Evolutionary conservation across 2,329 filamentous ascomycete species (phyloP).

Genomic region (Ophiostoma pallidulum): DNA sequence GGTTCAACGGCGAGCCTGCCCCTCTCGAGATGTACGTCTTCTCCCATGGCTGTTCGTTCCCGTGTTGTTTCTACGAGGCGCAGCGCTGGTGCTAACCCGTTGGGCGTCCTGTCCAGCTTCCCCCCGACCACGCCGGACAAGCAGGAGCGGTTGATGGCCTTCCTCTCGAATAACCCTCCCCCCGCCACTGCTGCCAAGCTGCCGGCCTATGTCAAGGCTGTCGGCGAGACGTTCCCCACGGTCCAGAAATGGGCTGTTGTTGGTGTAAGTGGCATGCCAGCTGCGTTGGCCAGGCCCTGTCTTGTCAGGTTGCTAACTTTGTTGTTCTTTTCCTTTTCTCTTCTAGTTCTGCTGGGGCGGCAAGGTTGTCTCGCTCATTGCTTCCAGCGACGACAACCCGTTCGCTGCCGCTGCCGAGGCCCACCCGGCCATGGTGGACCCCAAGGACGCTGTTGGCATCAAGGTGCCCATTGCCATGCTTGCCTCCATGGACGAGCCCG

Average conservation of each 20-base stretch:
- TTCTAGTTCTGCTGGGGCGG: constrained; percentile 57
- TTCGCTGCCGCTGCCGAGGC: constrained; percentile 45
- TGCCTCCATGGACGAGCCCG: constrained; percentile 55
- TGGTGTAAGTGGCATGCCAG: constrained; percentile 45
- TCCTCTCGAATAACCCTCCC: constrained; percentile 45
- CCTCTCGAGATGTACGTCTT: constrained; percentile 38
- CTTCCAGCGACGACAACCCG: constrained; percentile 40
- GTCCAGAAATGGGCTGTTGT: constrained; percentile 52
- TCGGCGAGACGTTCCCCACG: constrained; percentile 40
- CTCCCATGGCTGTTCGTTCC: constrained; percentile 20
- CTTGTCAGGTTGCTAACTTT: neutral
- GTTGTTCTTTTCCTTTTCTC: neutral
- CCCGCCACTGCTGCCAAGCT: constrained; percentile 38
- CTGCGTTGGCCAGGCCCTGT: too few relatives aligned
- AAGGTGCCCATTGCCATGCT: constrained; percentile 53
- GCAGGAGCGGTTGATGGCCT: constrained; percentile 45
- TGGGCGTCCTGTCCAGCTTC: constrained; percentile 33
- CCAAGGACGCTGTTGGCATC: constrained; percentile 49
- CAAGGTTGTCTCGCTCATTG: constrained; percentile 49
- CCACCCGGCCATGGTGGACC: constrained; percentile 57
- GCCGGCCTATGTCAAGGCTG: constrained; percentile 45
- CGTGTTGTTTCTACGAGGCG: too few relatives aligned
- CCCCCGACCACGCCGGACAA: constrained; percentile 58
- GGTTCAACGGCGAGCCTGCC: constrained; percentile 67
- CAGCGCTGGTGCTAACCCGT: too few relatives aligned